Base-by-base conservation (phyloP, 2,329 filamentous ascomycete genomes). In the Grosmannia penicillata region DNA sequence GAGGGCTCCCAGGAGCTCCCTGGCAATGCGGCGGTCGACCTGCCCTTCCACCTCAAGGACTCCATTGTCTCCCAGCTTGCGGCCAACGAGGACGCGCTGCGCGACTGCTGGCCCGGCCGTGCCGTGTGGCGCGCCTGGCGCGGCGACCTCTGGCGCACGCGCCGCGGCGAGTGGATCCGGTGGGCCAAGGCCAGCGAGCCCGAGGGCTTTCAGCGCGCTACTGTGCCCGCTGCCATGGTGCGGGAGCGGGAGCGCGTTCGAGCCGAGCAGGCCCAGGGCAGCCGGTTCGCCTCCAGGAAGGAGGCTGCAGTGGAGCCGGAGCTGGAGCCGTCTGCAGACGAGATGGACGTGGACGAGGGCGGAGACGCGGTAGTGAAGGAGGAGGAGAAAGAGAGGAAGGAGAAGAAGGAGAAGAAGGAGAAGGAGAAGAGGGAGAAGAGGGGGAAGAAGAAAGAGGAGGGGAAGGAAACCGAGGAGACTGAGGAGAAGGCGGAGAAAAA, bases 41-140 rank as follows among this genome's bases (percentile, higher is more conserved):
- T 75, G 33, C 70, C 72, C 1, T 70, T 71, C 52, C 69, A 75
- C 48, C 55, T 71, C 43, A 75, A 75, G 53, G 68, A 75, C 48
- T 58, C 60, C 30, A 57, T 74, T 43, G 70, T 75, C 59, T 45
- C 56, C 6, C 54, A 59, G 40, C 58, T 76, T 3, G 65, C 59
- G 4, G 51, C 59, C 26, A 57, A 60, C 38, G 71, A 75, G 52
- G 49, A 56, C 17, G 56, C 61, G 37, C 57, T 76, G 26, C 60
- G 71, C 13, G 62, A 69, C 30, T 64, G 61, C 4, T 73, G 67
- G 60, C 61, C 65, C 45, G 72, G 72, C 0, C 57, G 71, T 8
- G 68, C 63, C 39, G 67, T 71, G 8, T 75, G 71, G 72, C 59
- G 68, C 21, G 59, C 58, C 27, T 75, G 71, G 70, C 67, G 65